Base-by-base conservation (phyloP, 2,329 filamentous ascomycete species). In the Sclerotinia spermophila region DNA sequence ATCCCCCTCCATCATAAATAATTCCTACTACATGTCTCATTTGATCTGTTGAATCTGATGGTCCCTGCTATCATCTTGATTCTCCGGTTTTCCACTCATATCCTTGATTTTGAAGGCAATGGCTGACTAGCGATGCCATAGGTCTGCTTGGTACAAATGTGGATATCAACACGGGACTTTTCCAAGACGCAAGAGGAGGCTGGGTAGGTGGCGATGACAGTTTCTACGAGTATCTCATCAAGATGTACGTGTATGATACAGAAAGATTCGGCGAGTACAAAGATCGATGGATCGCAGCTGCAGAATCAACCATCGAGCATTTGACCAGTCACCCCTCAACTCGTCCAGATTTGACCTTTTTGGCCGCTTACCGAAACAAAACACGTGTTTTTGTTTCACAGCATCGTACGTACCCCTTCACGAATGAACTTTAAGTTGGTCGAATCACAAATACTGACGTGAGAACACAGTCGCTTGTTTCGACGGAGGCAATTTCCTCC, bases 141-240 rank as follows among this genome's bases (percentile, higher is more conserved):
- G 62, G 93, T 15, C 83, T 97, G 30, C 81, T 95, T 0, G 93
- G 93, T 7, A 89, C 86, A 40, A 82, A 86, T 62, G 85, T 97
- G 53, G 83, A 88, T 74, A 85, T 93, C 72, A 78, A 82, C 1
- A 88, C 86, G 5, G 93, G 93, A 30, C 76, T 83, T 11, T 95
- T 96, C 75, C 75, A 86, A 21, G 87, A 95, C 77, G 85, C 85
- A 35, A 77, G 75, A 2, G 93, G 94, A 67, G 91, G 92, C 59
- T 97, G 93, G 93, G 86, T 87, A 53, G 92, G 90, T 66, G 90
- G 91, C 10, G 86, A 86, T 42, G 93, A 96, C 79, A 92, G 89
- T 58, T 96, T 90, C 81, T 97, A 96, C 81, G 93, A 96, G 81
- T 96, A 96, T 77, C 86, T 97, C 44, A 90, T 97, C 80, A 97